phyloP scores from a whole-genome alignment of 768 basidiomycete species.

The Mycena indigotica region DNA sequence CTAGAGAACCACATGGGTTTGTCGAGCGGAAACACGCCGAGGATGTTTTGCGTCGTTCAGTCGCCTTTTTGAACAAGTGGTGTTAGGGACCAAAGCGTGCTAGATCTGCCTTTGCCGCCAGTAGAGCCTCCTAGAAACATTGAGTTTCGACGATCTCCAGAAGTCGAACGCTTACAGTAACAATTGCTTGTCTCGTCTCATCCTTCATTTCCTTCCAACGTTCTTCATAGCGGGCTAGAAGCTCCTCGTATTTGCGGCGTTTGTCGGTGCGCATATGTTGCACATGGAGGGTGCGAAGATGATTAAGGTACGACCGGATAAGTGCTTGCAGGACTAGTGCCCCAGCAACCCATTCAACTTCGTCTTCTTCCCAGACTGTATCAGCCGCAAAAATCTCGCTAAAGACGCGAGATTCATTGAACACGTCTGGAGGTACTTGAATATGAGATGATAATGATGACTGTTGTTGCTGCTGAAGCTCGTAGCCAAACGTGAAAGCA shows the following conservation, averaged over 20 bases:
- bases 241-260: constrained; percentile 55
- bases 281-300: background rate
- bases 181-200: constrained; percentile 62
- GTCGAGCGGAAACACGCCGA: constrained; percentile 36
- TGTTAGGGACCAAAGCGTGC: constrained; percentile 36
- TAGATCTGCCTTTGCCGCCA: constrained; percentile 57
- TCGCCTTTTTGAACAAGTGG: constrained; percentile 32
- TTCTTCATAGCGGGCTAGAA: constrained; percentile 60
- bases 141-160: background rate
- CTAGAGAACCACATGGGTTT: constrained; percentile 40
- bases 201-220: constrained; percentile 74
- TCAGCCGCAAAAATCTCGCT: constrained; percentile 66
- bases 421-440: constrained; percentile 40
- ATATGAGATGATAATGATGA: background rate
- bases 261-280: constrained; percentile 45
- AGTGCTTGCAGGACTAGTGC: constrained; percentile 59
- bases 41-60: constrained; percentile 32
- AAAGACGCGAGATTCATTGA: constrained; percentile 47
- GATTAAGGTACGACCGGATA: constrained; percentile 44
- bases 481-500: constrained; percentile 47
- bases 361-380: constrained; percentile 65
- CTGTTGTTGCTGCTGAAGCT: constrained; percentile 4
- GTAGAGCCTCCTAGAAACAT: constrained; percentile 46
- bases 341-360: constrained; percentile 71
- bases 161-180: constrained; percentile 44